These are phyloP conservation scores for Nothophaeocryptopus gaeumannii DNA, from an alignment of 2,329 filamentous ascomycete genomes.

Conservation along the genomic window DNA sequence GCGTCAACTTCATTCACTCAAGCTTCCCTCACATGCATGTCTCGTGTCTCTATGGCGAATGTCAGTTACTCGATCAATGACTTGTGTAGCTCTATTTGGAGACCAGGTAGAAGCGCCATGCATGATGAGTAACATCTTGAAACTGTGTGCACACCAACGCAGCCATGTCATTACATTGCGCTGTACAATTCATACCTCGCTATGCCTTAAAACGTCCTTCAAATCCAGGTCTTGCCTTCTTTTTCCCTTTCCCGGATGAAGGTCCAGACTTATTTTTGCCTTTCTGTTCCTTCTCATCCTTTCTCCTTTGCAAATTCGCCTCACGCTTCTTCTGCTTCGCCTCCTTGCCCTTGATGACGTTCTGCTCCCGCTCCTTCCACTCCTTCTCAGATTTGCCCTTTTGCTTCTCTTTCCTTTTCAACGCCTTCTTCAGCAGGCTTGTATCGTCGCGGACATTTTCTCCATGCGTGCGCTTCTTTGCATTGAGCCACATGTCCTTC, in stretches of 20 bases:
- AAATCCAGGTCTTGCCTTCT: conserved; percentile 56
- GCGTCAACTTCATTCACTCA: too few species aligned
- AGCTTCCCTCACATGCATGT: too few species aligned
- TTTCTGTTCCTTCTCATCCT: conserved; percentile 72
- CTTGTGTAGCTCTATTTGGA: too few species aligned
- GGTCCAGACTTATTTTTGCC: conserved; percentile 63
- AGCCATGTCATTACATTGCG: background rate
- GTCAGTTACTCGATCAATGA: too few species aligned
- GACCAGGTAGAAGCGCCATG: too few species aligned
- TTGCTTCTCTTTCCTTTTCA: conserved; percentile 85
- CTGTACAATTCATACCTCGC: background rate
- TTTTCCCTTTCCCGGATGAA: conserved; percentile 61
- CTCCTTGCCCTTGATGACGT: conserved; percentile 47
- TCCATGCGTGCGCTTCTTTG: conserved; percentile 82
- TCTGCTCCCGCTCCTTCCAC: conserved; percentile 57
- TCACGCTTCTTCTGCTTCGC: conserved; percentile 51
- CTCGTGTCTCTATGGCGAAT: too few species aligned
- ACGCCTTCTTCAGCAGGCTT: conserved; percentile 81
- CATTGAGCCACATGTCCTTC: conserved; percentile 92
- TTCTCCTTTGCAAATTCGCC: conserved; percentile 63
- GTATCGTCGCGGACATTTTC: conserved; percentile 88
- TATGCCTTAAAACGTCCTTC: conserved; percentile 64
- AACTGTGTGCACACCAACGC: too few species aligned
- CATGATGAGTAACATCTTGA: too few species aligned
- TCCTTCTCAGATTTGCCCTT: conserved; percentile 92